A percentile compares a stretch with the other conserved stretches of the same genome.
Evolutionary conservation across 176 grass and related monocot species (phyloP).

Genomic region (Typha latifolia): DNA sequence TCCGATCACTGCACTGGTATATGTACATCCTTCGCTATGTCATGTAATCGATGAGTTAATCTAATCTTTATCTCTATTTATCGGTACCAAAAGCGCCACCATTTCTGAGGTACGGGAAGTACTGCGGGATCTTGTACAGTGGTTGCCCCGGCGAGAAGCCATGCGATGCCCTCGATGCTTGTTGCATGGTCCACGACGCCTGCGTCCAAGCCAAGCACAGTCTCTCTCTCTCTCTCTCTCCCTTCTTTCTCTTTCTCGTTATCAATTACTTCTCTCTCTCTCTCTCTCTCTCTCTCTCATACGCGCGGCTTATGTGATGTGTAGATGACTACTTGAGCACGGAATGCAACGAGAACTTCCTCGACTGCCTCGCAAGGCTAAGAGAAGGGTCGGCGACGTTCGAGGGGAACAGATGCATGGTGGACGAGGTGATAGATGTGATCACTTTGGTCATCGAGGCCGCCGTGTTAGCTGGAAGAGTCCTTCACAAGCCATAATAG

Average conservation of each 20-base stretch:
- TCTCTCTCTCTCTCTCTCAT: too few species aligned
- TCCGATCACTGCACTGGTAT: conserved; percentile 56
- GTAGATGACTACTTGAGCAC: conserved; percentile 76
- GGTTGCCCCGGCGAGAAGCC: conserved; percentile 70
- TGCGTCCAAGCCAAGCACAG: conserved; percentile 56
- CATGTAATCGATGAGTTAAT: not conserved
- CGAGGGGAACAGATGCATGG: conserved; percentile 54
- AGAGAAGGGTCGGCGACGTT: conserved; percentile 39
- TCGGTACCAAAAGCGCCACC: conserved; percentile 30
- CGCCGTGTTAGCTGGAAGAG: conserved; percentile 43
- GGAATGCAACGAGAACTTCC: conserved; percentile 81
- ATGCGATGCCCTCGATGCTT: conserved; percentile 81
- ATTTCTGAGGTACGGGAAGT: conserved; percentile 78
- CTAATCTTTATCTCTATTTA: not conserved
- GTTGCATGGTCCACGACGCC: conserved; percentile 86
- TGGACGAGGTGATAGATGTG: conserved; percentile 56
- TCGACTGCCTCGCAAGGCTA: conserved; percentile 49
- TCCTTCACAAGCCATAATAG: conserved; percentile 51
- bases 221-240: not conserved
- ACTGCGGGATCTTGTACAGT: conserved; percentile 66
- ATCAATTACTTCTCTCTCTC: not conserved
- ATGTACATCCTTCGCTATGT: not conserved
- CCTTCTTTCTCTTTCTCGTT: not conserved
- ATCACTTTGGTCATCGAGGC: conserved; percentile 59
- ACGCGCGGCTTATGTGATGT: not conserved